A percentile compares a stretch with the other conserved stretches of the same genome.
Evolutionary conservation across 73 alveolate genomes (phyloP).

Genomic region (Tetrahymena thermophila): DNA sequence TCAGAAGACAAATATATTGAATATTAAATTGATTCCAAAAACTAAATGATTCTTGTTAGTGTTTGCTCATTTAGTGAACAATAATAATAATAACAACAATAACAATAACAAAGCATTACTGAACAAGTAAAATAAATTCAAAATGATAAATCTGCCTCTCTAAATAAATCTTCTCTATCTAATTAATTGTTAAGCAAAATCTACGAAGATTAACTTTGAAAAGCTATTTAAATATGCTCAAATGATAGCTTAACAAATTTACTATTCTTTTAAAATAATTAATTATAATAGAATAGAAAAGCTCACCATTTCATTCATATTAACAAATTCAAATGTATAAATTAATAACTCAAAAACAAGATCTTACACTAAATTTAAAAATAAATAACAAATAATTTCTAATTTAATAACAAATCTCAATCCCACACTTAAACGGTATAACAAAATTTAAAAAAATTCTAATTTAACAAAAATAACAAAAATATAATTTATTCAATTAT

Average conservation of each 20-base stretch:
- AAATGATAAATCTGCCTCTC: background rate
- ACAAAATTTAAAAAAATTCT: background rate
- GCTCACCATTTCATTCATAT: no score
- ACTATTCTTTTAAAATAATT: background rate
- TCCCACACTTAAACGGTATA: no score
- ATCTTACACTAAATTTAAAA: background rate
- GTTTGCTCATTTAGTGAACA: background rate
- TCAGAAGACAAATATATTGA: background rate
- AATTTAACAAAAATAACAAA: background rate
- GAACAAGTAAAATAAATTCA: background rate
- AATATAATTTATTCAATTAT: no score
- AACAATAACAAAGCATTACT: background rate
- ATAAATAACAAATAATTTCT: background rate
- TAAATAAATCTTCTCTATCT: background rate
- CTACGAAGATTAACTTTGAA: background rate
- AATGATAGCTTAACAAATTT: no score
- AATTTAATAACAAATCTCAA: no score
- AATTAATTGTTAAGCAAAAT: background rate
- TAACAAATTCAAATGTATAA: no score
- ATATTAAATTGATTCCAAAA: background rate
- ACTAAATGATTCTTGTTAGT: background rate
- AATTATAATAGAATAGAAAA: no score
- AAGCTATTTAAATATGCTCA: background rate
- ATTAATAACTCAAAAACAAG: background rate
- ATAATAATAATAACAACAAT: background rate